phyloP scores from a whole-genome alignment of 495 filamentous ascomycete species.

The Hypoxylon trugodes region DNA sequence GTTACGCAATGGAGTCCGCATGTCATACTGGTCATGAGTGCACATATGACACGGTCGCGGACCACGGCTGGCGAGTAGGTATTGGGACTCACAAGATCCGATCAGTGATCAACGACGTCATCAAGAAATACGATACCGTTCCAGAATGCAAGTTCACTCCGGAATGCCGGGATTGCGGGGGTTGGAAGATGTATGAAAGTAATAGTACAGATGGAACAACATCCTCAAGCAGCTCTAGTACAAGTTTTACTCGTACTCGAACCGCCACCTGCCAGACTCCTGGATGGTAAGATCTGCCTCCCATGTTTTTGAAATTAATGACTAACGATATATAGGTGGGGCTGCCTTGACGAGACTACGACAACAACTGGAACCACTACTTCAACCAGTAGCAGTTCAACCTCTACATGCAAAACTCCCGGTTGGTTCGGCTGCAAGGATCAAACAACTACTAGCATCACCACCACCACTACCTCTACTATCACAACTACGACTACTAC shows the following conservation, averaged over 20 bases:
- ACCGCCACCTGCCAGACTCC: constrained; percentile 90
- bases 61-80: constrained; percentile 89
- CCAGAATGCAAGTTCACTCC: constrained; percentile 73
- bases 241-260: constrained; percentile 69
- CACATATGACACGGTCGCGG: constrained; percentile 87
- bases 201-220: constrained; percentile 83
- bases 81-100: constrained; percentile 86
- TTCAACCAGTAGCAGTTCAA: constrained; percentile 52
- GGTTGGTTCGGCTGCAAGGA: constrained; percentile 78
- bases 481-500: constrained; percentile 58
- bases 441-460: constrained; percentile 59
- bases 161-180: constrained; percentile 88
- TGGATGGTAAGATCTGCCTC: constrained; percentile 61
- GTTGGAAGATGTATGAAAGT: constrained; percentile 93
- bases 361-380: constrained; percentile 56
- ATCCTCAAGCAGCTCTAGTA: constrained; percentile 60
- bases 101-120: constrained; percentile 83
- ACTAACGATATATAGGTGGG: constrained; percentile 56
- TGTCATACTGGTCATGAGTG: constrained; percentile 92
- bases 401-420: constrained; percentile 62
- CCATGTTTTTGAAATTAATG: not conserved
- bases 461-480: constrained; percentile 49
- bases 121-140: constrained; percentile 79
- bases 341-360: constrained; percentile 69
- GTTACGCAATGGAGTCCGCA: constrained; percentile 90